Conservation (phyloP, 2,329 filamentous ascomycete genomes). For the Plectosphaerella plurivora region DNA sequence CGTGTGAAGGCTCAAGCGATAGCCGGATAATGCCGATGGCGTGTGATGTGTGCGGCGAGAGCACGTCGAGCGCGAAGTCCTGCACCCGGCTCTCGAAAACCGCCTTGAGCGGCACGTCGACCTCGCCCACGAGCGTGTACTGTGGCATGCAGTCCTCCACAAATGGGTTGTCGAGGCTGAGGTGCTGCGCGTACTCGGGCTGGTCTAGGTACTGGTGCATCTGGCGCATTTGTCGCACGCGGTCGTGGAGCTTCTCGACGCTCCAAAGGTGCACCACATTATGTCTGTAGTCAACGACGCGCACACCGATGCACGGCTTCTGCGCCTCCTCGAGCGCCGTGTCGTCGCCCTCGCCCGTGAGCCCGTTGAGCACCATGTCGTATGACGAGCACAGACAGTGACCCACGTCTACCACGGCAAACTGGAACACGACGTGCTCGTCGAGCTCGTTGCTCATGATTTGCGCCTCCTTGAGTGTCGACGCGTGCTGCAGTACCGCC, state of each 20-base stretch:
- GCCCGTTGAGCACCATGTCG: conserved; percentile 89
- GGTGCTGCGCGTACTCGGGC: conserved; percentile 89
- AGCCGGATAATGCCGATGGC: conserved; percentile 87
- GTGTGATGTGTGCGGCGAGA: conserved; percentile 87
- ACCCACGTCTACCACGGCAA: conserved; percentile 83
- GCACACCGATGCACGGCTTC: conserved; percentile 87
- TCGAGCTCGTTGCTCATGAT: conserved; percentile 97
- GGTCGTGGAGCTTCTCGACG: conserved; percentile 81
- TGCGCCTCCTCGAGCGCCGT: conserved; percentile 71
- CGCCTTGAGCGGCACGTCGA: conserved; percentile 83
- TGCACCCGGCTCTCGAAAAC: conserved; percentile 95
- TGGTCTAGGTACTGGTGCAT: conserved; percentile 96
- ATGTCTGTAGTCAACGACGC: conserved; percentile 87
- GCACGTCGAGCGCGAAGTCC: conserved; percentile 86
- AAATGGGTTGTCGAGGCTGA: conserved; percentile 90
- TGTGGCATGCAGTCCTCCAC: conserved; percentile 86
- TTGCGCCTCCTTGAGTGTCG: conserved; percentile 88
- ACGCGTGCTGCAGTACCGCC: conserved; percentile 80
- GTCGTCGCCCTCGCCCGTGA: conserved; percentile 81
- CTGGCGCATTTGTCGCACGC: conserved; percentile 89
- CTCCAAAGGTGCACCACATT: conserved; percentile 90
- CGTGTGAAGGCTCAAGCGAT: conserved; percentile 88
- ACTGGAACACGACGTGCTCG: conserved; percentile 91
- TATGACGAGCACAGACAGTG: conserved; percentile 91
- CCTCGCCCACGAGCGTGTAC: conserved; percentile 89